Conservation (phyloP, 1,139 yeast genomes). For the Taiozyma sp. region DNA sequence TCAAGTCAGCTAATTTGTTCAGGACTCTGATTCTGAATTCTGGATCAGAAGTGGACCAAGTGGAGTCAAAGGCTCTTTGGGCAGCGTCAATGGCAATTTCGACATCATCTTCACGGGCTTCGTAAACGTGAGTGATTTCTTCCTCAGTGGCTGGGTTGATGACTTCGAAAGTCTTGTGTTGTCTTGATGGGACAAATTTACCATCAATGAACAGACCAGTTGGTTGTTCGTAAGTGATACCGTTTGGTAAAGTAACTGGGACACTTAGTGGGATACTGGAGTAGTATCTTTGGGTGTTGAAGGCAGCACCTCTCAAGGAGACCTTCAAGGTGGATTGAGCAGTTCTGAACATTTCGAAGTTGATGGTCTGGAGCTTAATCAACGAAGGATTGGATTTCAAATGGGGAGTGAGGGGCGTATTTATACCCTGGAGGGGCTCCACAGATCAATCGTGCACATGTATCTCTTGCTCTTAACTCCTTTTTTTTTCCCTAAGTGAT, state of each 20-base stretch:
- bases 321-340: slow-evolving; percentile 9
- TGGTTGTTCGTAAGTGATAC: slow-evolving; percentile 46
- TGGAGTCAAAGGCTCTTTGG: slow-evolving; percentile 34
- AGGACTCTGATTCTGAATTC: slow-evolving; percentile 50
- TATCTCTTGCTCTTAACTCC: neutral
- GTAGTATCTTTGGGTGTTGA: slow-evolving; percentile 19
- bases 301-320: slow-evolving; percentile 10
- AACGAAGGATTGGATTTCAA: neutral
- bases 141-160: slow-evolving; percentile 44
- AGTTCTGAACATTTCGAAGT: slow-evolving; percentile 8
- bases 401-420: neutral
- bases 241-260: slow-evolving; percentile 49
- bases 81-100: slow-evolving; percentile 45
- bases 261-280: slow-evolving; percentile 40
- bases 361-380: neutral
- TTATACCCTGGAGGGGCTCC: neutral
- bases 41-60: slow-evolving; percentile 39
- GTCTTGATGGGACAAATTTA: slow-evolving; percentile 38
- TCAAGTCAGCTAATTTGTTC: slow-evolving; percentile 54
- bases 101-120: slow-evolving; percentile 43
- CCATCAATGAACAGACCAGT: slow-evolving; percentile 47
- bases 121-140: slow-evolving; percentile 39
- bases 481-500: neutral
- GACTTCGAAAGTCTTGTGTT: slow-evolving; percentile 37
- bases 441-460: neutral